phyloP scores from a whole-genome alignment of 306 rosid species.

The Vigna mungo region DNA sequence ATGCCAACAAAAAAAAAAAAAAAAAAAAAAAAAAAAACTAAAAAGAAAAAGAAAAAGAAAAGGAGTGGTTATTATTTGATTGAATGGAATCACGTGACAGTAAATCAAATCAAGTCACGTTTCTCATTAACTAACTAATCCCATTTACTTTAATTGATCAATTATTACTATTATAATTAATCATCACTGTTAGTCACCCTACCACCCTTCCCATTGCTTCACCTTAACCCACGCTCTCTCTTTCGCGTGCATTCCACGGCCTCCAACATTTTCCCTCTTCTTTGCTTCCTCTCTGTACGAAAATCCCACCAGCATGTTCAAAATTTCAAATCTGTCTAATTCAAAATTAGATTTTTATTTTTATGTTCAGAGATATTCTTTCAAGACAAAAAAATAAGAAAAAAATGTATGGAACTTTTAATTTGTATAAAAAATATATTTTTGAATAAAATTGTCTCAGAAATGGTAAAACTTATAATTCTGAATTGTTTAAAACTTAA shows the following conservation, averaged over 20 bases:
- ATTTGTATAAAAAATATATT: no score
- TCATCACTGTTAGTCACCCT: not conserved
- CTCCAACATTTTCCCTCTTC: not conserved
- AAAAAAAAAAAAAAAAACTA: no score
- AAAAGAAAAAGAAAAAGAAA: not conserved
- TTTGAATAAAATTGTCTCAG: no score
- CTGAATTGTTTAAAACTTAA: no score
- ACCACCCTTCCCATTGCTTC: not conserved
- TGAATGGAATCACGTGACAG: slow-evolving; percentile 43
- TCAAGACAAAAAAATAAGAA: no score
- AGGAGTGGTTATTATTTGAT: slow-evolving; percentile 37
- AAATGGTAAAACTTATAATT: no score
- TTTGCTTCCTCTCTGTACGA: not conserved
- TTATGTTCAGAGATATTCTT: no score
- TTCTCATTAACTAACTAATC: slow-evolving; percentile 8
- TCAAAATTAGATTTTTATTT: not conserved
- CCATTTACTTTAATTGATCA: not conserved
- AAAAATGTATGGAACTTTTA: no score
- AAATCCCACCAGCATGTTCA: not conserved
- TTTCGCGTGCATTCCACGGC: slow-evolving; percentile 35
- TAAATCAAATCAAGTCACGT: slow-evolving; percentile 19
- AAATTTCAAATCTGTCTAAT: not conserved
- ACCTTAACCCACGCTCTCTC: not conserved
- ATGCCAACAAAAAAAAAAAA: no score
- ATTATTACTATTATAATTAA: not conserved